Conservation (phyloP, 352 stramenopile genomes). For the Thraustotheca clavata region DNA sequence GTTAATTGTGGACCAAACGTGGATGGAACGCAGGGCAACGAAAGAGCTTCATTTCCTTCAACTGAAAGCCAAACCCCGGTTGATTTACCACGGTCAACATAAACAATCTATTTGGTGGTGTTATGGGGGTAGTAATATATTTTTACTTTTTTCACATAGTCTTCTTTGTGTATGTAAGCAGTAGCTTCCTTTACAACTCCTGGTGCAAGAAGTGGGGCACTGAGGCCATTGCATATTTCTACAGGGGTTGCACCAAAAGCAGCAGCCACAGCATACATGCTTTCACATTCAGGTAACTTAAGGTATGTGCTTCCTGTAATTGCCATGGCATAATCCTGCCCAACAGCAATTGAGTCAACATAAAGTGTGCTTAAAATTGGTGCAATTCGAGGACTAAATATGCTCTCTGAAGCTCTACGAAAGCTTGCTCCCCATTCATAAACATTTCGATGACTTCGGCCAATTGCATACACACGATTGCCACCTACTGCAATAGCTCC, state of each 20-base stretch:
- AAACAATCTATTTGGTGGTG: conserved; percentile 37
- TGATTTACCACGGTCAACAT: conserved; percentile 45
- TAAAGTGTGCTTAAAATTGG: conserved; percentile 34
- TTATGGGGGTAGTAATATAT: neutral
- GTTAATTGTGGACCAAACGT: conserved; percentile 40
- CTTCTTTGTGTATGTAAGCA: conserved; percentile 18
- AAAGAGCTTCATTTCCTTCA: conserved; percentile 21
- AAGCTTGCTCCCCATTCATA: conserved; percentile 69
- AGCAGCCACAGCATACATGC: conserved; percentile 33
- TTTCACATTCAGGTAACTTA: conserved; percentile 27
- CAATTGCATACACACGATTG: conserved; percentile 64
- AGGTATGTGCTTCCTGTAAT: conserved; percentile 40
- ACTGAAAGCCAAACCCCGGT: conserved; percentile 51
- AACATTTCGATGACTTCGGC: conserved; percentile 34
- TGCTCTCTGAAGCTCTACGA: conserved; percentile 39
- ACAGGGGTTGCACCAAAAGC: conserved; percentile 40
- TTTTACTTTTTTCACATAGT: conserved; percentile 12
- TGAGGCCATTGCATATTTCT: conserved; percentile 13
- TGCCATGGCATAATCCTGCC: conserved; percentile 56
- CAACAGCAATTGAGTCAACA: conserved; percentile 39
- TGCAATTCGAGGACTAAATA: conserved; percentile 43
- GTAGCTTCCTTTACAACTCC: conserved; percentile 3
- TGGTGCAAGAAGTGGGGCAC: conserved; percentile 10
- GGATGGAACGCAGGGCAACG: conserved; percentile 50
- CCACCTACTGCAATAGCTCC: conserved; percentile 41